Evolutionary conservation across 2,329 filamentous ascomycete species (phyloP).

Genomic region (Beauveria rudraprayagi): DNA sequence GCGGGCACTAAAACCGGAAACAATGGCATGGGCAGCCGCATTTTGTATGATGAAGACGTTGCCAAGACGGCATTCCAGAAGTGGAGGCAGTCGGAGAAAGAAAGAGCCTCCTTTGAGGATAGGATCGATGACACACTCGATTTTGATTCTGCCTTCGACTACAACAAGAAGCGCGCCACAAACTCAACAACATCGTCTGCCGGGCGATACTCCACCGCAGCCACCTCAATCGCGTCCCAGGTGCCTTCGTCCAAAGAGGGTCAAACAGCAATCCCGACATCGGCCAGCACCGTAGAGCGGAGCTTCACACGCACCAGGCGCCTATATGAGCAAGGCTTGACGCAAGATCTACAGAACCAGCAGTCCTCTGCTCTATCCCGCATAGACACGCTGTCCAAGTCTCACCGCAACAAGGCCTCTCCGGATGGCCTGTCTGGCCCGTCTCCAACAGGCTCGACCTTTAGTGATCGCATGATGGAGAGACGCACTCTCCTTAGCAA

Average conservation of each 20-base stretch:
- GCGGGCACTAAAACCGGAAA: slow-evolving; percentile 31
- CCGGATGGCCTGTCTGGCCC: slow-evolving; percentile 40
- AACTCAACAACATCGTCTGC: slow-evolving; percentile 73
- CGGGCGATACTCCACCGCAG: slow-evolving; percentile 73
- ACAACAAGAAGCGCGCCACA: slow-evolving; percentile 71
- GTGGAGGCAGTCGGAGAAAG: slow-evolving; percentile 55
- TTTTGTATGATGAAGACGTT: slow-evolving; percentile 82
- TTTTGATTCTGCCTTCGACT: slow-evolving; percentile 49
- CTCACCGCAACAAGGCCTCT: slow-evolving; percentile 41
- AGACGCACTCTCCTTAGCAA: slow-evolving; percentile 41
- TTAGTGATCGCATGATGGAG: slow-evolving; percentile 39
- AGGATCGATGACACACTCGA: slow-evolving; percentile 23
- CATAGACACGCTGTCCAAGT: slow-evolving; percentile 68
- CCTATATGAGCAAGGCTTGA: slow-evolving; percentile 76
- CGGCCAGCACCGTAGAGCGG: slow-evolving; percentile 44
- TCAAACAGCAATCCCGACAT: slow-evolving; percentile 28
- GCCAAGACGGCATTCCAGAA: slow-evolving; percentile 76
- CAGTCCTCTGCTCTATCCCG: slow-evolving; percentile 69
- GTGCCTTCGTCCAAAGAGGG: slow-evolving; percentile 44
- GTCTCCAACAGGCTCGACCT: slow-evolving; percentile 36
- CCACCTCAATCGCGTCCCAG: slow-evolving; percentile 70
- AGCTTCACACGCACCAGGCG: slow-evolving; percentile 62
- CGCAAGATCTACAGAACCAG: slow-evolving; percentile 72
- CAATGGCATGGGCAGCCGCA: slow-evolving; percentile 55
- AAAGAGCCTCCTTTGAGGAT: slow-evolving; percentile 38